These are phyloP conservation scores for Suhomyces sp. DNA, from an alignment of 805 yeast genomes.

Conservation along the genomic window DNA sequence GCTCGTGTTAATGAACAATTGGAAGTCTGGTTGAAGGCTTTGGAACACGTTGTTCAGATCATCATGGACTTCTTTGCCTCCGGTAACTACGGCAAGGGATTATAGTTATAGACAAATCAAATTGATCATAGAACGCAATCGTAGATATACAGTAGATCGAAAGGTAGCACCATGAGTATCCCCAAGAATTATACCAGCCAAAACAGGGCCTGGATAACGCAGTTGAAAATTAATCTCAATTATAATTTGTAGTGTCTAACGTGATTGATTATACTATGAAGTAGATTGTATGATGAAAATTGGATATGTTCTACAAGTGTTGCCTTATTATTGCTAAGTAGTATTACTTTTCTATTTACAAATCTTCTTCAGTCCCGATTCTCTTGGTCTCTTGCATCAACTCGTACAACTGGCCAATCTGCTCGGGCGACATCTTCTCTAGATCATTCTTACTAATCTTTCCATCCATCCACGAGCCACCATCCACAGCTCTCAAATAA, in stretches of 20 bases:
- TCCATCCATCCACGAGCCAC: slow-evolving; percentile 40
- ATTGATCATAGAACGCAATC: not conserved
- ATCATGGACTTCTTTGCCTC: slow-evolving; percentile 71
- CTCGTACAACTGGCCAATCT: slow-evolving; percentile 75
- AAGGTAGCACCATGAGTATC: no score
- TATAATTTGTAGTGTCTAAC: no score
- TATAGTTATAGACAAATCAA: slow-evolving; percentile 35
- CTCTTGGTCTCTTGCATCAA: slow-evolving; percentile 69
- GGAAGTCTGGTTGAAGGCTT: slow-evolving; percentile 68
- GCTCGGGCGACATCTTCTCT: slow-evolving; percentile 87
- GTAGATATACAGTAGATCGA: no score
- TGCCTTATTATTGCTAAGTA: not conserved
- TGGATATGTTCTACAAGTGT: not conserved
- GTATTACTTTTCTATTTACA: not conserved
- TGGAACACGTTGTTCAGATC: slow-evolving; percentile 68
- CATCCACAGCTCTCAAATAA: slow-evolving; percentile 57
- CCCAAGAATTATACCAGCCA: no score
- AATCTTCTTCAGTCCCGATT: slow-evolving; percentile 13
- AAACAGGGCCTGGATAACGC: not conserved
- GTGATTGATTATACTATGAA: no score
- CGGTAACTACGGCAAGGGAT: slow-evolving; percentile 87
- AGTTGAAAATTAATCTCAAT: not conserved
- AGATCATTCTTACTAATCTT: slow-evolving; percentile 60
- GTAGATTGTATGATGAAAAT: no score
- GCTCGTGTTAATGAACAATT: slow-evolving; percentile 64